A percentile compares a stretch with the other conserved stretches of the same genome.
These are phyloP conservation scores for Capronia americana DNA, from an alignment of 2,329 filamentous ascomycete genomes.

Conservation along the genomic window DNA sequence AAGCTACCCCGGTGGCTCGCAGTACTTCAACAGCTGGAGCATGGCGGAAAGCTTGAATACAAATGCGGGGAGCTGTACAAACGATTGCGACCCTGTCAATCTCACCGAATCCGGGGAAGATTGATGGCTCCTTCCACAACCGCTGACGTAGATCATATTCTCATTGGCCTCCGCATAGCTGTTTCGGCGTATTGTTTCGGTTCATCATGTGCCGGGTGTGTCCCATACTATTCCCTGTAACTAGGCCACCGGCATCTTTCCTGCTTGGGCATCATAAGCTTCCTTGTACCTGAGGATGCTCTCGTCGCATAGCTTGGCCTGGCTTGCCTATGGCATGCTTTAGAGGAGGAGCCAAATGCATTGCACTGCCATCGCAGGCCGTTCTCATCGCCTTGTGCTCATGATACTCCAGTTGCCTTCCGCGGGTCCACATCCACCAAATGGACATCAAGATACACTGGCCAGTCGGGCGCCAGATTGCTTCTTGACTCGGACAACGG, in stretches of 20 bases:
- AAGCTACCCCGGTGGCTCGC: background rate
- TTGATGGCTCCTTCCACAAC: slow-evolving; percentile 1
- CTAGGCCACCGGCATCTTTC: slow-evolving; percentile 29
- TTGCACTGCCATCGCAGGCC: background rate
- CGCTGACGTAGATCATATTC: background rate
- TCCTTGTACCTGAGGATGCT: background rate
- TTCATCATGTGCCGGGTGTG: slow-evolving; percentile 7
- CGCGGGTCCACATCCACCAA: slow-evolving; percentile 46
- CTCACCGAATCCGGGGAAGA: slow-evolving; percentile 16
- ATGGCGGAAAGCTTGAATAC: slow-evolving; percentile 7
- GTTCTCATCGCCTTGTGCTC: background rate
- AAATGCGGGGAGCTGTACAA: background rate
- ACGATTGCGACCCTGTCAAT: slow-evolving; percentile 8
- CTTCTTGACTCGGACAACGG: slow-evolving; percentile 39
- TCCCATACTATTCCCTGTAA: background rate
- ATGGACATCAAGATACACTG: slow-evolving; percentile 51
- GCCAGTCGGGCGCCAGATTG: slow-evolving; percentile 54
- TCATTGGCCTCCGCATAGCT: slow-evolving; percentile 7
- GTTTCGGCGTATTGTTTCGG: slow-evolving; percentile 1
- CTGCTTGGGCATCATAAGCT: slow-evolving; percentile 13
- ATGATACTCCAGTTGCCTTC: slow-evolving; percentile 26
- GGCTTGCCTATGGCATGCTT: background rate
- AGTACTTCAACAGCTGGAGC: no score
- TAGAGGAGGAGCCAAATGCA: background rate
- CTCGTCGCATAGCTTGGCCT: background rate